Evolutionary conservation across 148 eudicot species (phyloP).

Genomic region (Chenopodium formosanum): DNA sequence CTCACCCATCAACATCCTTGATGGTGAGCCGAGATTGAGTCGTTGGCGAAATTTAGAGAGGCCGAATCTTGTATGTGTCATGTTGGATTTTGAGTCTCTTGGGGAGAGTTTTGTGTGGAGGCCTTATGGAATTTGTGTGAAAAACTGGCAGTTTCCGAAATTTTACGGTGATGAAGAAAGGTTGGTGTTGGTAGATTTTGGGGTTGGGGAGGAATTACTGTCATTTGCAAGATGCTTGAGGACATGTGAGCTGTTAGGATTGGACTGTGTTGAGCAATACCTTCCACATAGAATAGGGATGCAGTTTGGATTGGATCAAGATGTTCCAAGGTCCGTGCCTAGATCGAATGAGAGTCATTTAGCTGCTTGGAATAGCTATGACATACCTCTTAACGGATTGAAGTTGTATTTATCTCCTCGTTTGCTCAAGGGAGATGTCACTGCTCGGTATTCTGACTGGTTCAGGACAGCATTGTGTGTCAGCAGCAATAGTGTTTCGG

Average conservation of each 20-base stretch:
- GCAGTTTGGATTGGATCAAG: constrained; percentile 60
- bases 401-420: constrained; percentile 3
- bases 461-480: neutral
- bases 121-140: constrained; percentile 25
- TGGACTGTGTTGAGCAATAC: constrained; percentile 43
- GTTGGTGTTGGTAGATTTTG: constrained; percentile 16
- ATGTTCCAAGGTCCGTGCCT: constrained; percentile 30
- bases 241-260: constrained; percentile 42
- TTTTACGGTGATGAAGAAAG: constrained; percentile 23
- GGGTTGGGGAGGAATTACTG: constrained; percentile 8
- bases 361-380: constrained; percentile 6
- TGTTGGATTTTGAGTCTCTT: constrained; percentile 13
- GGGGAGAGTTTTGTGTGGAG: constrained; percentile 32
- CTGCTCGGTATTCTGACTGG: constrained; percentile 7
- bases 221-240: constrained; percentile 37
- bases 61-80: neutral
- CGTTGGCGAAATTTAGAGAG: constrained; percentile 24
- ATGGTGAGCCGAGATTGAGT: constrained; percentile 17
- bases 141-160: constrained; percentile 22
- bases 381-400: neutral
- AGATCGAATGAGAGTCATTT: neutral
- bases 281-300: constrained; percentile 50
- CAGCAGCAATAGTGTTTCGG: neutral
- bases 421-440: constrained; percentile 1
- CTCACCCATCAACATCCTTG: constrained; percentile 8